A percentile compares a stretch with the other conserved stretches of the same genome.
Conservation (phyloP, 2,329 filamentous ascomycete genomes). For the Xylaria sp. region DNA sequence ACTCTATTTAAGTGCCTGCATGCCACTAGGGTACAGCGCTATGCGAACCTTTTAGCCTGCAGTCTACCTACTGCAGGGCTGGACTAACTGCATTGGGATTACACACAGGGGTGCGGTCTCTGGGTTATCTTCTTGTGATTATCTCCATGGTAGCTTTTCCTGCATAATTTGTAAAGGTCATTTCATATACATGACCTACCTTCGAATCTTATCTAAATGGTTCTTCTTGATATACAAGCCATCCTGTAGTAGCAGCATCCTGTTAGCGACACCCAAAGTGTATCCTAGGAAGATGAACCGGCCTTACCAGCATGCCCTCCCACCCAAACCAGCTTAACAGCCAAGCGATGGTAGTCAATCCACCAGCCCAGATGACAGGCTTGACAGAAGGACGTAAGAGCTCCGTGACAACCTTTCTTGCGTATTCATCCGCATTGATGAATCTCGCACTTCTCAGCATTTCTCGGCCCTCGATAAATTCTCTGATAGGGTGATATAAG, state of each 20-base stretch:
- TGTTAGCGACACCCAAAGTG: background rate
- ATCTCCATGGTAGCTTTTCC: background rate
- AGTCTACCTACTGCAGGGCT: no score
- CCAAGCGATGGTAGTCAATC: slow-evolving; percentile 4
- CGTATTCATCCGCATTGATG: background rate
- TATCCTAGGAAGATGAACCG: no score
- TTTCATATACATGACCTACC: background rate
- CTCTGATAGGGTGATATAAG: slow-evolving; percentile 1
- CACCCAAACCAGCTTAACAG: slow-evolving; percentile 9
- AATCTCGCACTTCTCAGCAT: background rate
- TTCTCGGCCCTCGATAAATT: slow-evolving; percentile 3
- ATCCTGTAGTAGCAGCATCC: background rate
- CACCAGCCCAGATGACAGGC: slow-evolving; percentile 13
- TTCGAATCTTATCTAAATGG: background rate
- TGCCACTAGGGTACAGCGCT: no score
- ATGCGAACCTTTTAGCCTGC: no score
- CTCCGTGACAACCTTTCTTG: slow-evolving; percentile 1
- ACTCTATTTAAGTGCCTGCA: no score
- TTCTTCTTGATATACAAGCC: slow-evolving; percentile 1
- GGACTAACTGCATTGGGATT: no score
- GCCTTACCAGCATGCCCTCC: slow-evolving; percentile 10
- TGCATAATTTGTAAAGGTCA: background rate
- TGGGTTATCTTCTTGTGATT: background rate
- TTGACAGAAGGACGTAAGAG: slow-evolving; percentile 8
- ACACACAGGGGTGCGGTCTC: no score